Base-by-base conservation (phyloP, 1,284 basidiomycete species). In the Malassezia psittaci region DNA sequence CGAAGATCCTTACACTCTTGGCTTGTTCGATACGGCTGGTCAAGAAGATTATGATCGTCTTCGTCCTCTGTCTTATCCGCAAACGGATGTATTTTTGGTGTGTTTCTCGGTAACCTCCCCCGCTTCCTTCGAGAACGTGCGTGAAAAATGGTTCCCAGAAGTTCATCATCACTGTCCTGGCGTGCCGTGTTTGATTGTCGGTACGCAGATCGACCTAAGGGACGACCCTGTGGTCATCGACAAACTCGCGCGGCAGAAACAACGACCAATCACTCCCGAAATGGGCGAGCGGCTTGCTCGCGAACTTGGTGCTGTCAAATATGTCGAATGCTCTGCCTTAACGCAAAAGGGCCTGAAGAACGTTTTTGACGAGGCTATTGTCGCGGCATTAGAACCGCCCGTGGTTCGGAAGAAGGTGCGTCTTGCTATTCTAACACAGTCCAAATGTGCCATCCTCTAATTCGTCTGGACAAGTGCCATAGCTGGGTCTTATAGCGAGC, bases 121-220 rank as follows among this genome's bases (percentile, higher is more conserved):
- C 5, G 91, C 94, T 37, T 96, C 90, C 51, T 99, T 96, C 75
- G 93, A 99, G 78, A 98, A 99, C 85, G 93, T 99, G 71, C 96
- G 94, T 82, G 93, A 98, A 79, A 99, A 99, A 78, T 99, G 93
- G 93, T 96, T 96, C 83, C 94, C 93, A 29, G 94, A 99, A 79
- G 93, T 98, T 49, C 90, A 91, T 77, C 93, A 98, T 78, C 93
- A 99, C 77, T 99, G 94, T 81, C 94, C 94, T n/a, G 93, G 93
- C 57, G 93, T 96, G 54, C 93, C 93, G 63, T 96, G 91, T 81
- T 83, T 98, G 69, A 96, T 98, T 72, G 93, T 98, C 53, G 93
- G 94, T 62, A 99, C 94, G 37, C 94, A 99, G 80, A 83, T 96
- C 75, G 94, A 99, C 82, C 77, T 99, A 77, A 83, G 94, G 74